Base-by-base conservation (phyloP, 805 yeast genomes). In the Ogataea pignaliae region DNA sequence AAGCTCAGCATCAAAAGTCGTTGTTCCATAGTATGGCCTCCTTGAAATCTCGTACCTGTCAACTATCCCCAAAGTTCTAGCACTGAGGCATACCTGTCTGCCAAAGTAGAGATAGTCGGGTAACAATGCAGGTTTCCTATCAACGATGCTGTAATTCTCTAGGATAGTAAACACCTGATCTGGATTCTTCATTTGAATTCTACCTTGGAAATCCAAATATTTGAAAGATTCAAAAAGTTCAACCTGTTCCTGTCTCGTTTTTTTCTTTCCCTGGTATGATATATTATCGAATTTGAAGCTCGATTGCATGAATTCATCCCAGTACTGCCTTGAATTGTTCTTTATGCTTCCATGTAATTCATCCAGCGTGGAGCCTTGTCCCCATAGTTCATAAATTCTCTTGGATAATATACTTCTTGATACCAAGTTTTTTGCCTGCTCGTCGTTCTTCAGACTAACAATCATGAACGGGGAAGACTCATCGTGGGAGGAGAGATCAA, bases 1-100 rank as follows among this genome's bases (percentile, higher is more conserved):
- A 47, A 93, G 68, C 59, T 93, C 98, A 1, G 97, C 95, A 54
- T 93, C 99, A 65, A 93, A 93, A 14, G 97, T 88, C 0, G 99
- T 93, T 7, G 99, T 93, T 2, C 99, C 99, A 44, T 88, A 90
- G 57, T 85, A 89, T 42, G 81, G 83, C 57, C 99, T 74, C 54
- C 82, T 80, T 59, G 83, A 85, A 49, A 93, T 71, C 57, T 89
- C 96, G 56, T 84, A 87, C 43, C 72, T 76, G 50, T 91, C 98
- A 48, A 88, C 71, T 2, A 82, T 72, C 28, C 81, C 81, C 10
- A 76, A 68, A 9, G 61, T 50, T 53, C 96, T 73, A 12, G 83
- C 81, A 50, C 88, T 77, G 18, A 71, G 52, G 47, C 73, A 77
- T 11, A 93, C 71, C 53, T 77, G 75, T 58, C 96, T 73, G 0